Evolutionary conservation across 352 stramenopile species (phyloP), one percentile per base, ranked within the genome.

Genomic region (Saprolegnia parasitica): DNA sequence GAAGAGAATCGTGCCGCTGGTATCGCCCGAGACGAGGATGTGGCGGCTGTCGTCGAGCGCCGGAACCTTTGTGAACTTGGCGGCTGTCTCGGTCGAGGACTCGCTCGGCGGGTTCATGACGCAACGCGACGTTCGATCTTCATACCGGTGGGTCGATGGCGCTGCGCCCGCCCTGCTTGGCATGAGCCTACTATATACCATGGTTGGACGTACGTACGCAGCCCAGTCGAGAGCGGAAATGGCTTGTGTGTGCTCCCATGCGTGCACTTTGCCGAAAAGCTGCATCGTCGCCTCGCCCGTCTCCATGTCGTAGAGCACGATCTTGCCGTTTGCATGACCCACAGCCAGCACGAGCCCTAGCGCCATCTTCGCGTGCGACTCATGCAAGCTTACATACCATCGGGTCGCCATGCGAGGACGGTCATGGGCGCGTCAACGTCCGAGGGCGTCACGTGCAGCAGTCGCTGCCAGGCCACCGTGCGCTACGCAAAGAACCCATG

Each of bases 391-490:
- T n/a, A n/a, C n/a, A n/a, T 47, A 70, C 63, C 86, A 49, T 91
- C 77, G 1, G 84, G 84, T 66, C 77, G 85, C 86, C 86, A 94
- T 24, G 56, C 78, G 29, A 94, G 13, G 10, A 73, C 71, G 65
- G 77, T 56, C 63, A 90, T 83, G 52, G 88, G 76, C 4, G 86
- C 82, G 18, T 58, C 63, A 20, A 89, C 73, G 26, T 91, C 79
- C 1, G 81, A 81, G 21, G 81, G 75, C 65, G 88, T 87, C 50
- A 91, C 65, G 40, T 91, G 83, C 55, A 94, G 52, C 62, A 91
- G 55, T 10, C 82, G 84, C 56, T 92, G 85, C 86, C 86, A 94
- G 16, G 81, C 88, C 0, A 88, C 81, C 46, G 83, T 87, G 32
- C 83, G 81, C 86, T 94, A 68, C 18, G 21, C 57, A 39, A 46